These are phyloP conservation scores for Boletales sp. DNA, from an alignment of 768 basidiomycete species.

Conservation along the genomic window DNA sequence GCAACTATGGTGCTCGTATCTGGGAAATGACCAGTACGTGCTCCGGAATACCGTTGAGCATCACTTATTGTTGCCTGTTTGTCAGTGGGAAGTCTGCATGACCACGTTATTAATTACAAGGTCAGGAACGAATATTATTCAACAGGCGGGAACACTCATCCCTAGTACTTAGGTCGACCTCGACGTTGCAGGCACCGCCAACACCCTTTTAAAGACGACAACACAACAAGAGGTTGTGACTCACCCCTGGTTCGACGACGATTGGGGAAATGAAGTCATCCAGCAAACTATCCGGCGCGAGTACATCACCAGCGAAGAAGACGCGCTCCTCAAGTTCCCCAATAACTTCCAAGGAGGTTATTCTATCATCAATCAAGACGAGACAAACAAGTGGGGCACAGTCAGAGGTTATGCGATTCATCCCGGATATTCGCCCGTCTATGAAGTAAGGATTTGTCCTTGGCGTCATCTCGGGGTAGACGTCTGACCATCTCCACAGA, in stretches of 20 bases:
- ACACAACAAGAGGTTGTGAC: constrained; percentile 47
- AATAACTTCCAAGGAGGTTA: constrained; percentile 56
- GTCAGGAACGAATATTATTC: constrained; percentile 17
- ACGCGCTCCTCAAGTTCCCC: constrained; percentile 49
- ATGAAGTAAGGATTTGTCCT: constrained; percentile 35
- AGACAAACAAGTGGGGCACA: constrained; percentile 53
- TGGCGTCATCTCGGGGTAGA: too few relatives aligned
- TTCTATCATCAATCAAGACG: constrained; percentile 52
- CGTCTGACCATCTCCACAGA: constrained; percentile 32
- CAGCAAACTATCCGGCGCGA: constrained; percentile 50
- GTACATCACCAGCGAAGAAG: constrained; percentile 49
- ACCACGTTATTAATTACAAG: constrained; percentile 66
- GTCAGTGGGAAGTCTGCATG: constrained; percentile 62
- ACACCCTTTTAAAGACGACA: constrained; percentile 52
- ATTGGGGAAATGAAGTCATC: constrained; percentile 53
- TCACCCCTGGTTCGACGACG: constrained; percentile 55
- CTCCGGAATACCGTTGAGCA: background rate
- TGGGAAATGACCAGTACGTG: constrained; percentile 51
- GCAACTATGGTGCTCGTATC: constrained; percentile 52
- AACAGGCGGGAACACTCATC: background rate
- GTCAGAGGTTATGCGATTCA: constrained; percentile 60
- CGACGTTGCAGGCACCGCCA: constrained; percentile 54
- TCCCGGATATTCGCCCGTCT: constrained; percentile 52
- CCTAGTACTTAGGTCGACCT: constrained; percentile 48
- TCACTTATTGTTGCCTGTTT: background rate